A percentile compares a stretch with the other conserved stretches of the same genome.
Conservation (phyloP, 129 eudicot genomes). For the Pittosporum tobira region DNA sequence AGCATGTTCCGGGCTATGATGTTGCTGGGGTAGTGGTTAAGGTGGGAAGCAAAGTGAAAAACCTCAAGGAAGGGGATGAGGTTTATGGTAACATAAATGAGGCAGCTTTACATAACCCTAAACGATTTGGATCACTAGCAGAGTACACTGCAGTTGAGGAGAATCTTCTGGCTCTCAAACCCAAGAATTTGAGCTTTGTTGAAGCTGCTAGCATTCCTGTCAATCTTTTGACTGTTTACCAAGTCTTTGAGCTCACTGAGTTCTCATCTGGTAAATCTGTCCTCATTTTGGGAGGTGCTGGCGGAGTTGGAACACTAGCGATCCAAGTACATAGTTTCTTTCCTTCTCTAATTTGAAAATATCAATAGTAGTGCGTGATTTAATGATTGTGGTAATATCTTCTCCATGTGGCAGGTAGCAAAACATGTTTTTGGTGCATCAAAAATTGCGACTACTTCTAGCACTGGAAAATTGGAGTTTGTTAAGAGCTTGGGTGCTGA, state of each 20-base stretch:
- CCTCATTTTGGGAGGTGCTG: too few species aligned
- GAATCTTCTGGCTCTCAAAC: slow-evolving; percentile 73
- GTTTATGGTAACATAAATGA: slow-evolving; percentile 46
- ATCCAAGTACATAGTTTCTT: slow-evolving; percentile 46
- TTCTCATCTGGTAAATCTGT: slow-evolving; percentile 64
- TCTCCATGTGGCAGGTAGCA: slow-evolving; percentile 79
- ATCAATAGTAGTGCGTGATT: too few species aligned
- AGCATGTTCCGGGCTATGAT: slow-evolving; percentile 80
- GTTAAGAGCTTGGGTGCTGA: slow-evolving; percentile 66
- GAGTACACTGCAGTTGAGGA: slow-evolving; percentile 80
- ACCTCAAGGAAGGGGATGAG: slow-evolving; percentile 69
- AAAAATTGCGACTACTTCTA: slow-evolving; percentile 71
- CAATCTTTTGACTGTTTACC: slow-evolving; percentile 69
- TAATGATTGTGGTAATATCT: too few species aligned
- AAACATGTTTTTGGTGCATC: slow-evolving; percentile 79
- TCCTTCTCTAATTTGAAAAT: too few species aligned
- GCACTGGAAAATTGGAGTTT: slow-evolving; percentile 59
- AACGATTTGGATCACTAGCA: slow-evolving; percentile 59
- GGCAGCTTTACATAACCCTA: slow-evolving; percentile 48
- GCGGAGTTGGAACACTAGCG: slow-evolving; percentile 81
- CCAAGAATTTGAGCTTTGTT: slow-evolving; percentile 57
- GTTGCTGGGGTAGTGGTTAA: slow-evolving; percentile 79
- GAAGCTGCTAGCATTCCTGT: slow-evolving; percentile 77
- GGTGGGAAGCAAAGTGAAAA: slow-evolving; percentile 72
- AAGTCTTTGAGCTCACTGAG: slow-evolving; percentile 65